Evolutionary conservation across 2,329 filamentous ascomycete species (phyloP).

Genomic region (Cladosporium sp.): DNA sequence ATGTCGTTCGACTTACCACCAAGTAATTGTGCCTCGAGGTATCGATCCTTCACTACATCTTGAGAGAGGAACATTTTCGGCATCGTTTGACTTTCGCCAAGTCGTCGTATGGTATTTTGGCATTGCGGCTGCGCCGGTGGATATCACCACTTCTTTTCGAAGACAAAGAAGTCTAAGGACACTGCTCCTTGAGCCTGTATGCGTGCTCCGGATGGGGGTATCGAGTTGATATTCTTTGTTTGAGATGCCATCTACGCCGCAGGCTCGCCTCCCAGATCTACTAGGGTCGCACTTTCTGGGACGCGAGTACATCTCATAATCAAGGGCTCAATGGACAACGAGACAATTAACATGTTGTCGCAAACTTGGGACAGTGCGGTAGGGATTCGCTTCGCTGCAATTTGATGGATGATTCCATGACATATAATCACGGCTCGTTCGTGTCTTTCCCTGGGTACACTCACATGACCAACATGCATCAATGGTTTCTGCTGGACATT

Average conservation of each 20-base stretch:
- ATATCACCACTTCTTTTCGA: not conserved
- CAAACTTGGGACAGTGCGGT: not conserved
- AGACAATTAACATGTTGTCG: not conserved
- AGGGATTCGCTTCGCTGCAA: not conserved
- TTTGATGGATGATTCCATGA: no score
- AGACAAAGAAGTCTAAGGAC: not conserved
- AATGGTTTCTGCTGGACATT: not conserved
- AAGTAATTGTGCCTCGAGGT: slow-evolving; percentile 6
- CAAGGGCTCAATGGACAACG: not conserved
- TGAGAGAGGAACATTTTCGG: not conserved
- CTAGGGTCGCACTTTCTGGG: not conserved
- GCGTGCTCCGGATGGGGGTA: not conserved
- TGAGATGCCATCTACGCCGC: not conserved
- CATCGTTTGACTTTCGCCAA: no score
- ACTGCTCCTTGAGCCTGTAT: not conserved
- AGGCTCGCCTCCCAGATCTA: fast-evolving
- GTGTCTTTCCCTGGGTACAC: not conserved
- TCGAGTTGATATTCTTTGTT: not conserved
- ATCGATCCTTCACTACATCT: not conserved
- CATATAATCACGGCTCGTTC: not conserved
- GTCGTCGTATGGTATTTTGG: not conserved
- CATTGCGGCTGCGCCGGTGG: not conserved
- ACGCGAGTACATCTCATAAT: not conserved
- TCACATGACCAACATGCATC: not conserved
- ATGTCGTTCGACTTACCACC: not conserved